Evolutionary conservation across 208 protist genomes (phyloP).

Genomic region (Crithidia bombi): DNA sequence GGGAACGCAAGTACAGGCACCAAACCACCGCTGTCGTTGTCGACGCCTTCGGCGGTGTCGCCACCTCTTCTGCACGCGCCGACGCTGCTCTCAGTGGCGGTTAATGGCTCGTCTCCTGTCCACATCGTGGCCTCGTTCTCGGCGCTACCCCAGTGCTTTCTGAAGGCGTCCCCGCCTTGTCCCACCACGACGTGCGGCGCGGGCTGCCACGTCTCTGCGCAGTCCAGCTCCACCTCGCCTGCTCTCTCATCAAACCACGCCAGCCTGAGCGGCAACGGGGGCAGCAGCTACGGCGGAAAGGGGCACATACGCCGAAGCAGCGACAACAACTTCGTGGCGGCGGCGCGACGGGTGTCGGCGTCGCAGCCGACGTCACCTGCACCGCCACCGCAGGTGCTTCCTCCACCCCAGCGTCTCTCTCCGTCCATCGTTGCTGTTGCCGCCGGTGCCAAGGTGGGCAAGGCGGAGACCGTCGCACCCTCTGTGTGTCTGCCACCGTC

Average conservation of each 20-base stretch:
- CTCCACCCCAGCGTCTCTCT: not conserved
- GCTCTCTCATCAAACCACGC: not conserved
- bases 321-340: not conserved
- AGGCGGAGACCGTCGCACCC: not conserved
- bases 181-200: constrained; percentile 17
- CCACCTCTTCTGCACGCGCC: not conserved
- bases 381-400: constrained; percentile 1
- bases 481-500: not conserved
- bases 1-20: too few species aligned
- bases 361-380: constrained; percentile 1
- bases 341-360: constrained; percentile 13
- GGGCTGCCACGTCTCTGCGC: not conserved
- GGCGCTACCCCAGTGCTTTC: not conserved
- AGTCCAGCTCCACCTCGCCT: not conserved
- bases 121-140: not conserved
- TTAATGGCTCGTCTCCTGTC: not conserved
- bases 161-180: not conserved
- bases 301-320: too few species aligned
- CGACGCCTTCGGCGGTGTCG: not conserved
- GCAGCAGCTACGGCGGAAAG: constrained; percentile 1
- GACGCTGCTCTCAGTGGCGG: not conserved
- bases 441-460: not conserved
- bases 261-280: not conserved
- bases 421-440: not conserved
- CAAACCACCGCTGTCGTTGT: not conserved